phyloP scores from a whole-genome alignment of 306 rosid species.

The Cicer arietinum region DNA sequence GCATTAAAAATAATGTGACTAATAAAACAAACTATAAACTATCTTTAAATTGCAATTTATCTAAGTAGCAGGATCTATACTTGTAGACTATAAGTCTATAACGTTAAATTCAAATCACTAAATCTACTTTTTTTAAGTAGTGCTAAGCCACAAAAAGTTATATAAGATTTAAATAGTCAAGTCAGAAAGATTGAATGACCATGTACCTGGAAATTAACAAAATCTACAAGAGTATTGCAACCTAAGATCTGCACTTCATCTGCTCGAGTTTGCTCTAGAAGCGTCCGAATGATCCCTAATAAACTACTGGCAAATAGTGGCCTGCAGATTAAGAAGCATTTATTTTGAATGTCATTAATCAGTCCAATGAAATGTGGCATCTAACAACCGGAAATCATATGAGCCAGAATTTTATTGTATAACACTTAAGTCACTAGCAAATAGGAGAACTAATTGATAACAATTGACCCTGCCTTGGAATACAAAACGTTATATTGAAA shows the following conservation, averaged over 20 bases:
- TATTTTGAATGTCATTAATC: slow-evolving; percentile 37
- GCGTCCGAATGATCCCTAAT: slow-evolving; percentile 78
- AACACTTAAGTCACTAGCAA: slow-evolving; percentile 29
- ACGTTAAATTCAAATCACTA: slow-evolving; percentile 29
- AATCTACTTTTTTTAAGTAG: slow-evolving; percentile 31
- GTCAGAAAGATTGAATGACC: slow-evolving; percentile 38
- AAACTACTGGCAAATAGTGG: slow-evolving; percentile 84
- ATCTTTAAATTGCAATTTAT: slow-evolving; percentile 36
- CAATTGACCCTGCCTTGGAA: slow-evolving; percentile 24
- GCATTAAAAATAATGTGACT: slow-evolving; percentile 25
- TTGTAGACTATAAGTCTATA: slow-evolving; percentile 3
- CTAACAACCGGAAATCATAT: slow-evolving; percentile 26
- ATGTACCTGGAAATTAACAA: slow-evolving; percentile 79
- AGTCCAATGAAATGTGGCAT: slow-evolving; percentile 28
- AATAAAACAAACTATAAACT: neutral
- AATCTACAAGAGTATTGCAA: slow-evolving; percentile 75
- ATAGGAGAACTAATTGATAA: slow-evolving; percentile 28
- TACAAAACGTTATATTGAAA: neutral
- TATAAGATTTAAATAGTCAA: slow-evolving; percentile 30
- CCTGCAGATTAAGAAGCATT: slow-evolving; percentile 65
- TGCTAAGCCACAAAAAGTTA: slow-evolving; percentile 24
- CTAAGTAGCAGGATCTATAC: slow-evolving; percentile 30
- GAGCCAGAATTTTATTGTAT: slow-evolving; percentile 25
- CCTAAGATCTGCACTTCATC: slow-evolving; percentile 82
- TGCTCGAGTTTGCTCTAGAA: slow-evolving; percentile 73